Base-by-base conservation (phyloP, 129 eudicot genomes). In the Glebionis coronaria region DNA sequence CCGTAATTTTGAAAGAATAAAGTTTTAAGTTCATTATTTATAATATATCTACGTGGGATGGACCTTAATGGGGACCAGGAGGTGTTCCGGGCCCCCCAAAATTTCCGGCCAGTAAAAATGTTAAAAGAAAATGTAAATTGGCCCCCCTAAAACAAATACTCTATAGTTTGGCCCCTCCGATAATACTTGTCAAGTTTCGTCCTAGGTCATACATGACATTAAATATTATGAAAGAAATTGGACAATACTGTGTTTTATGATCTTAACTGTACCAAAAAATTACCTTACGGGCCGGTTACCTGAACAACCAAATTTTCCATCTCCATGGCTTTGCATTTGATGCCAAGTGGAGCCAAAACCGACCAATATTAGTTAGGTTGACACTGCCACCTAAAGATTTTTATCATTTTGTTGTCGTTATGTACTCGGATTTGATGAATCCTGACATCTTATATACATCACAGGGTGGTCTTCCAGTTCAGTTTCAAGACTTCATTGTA, bases 391-490 rank as follows among this genome's bases (percentile, higher is more conserved):
- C 16, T 45, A 10, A 44, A 15, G 9, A 40, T 25, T 63, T 63
- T 44, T 62, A 4, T 45, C 55, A 15, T 38, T 35, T 49, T 65
- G 21, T 38, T 42, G 12, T 56, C 21, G 53, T 46, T 45, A 44
- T 63, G 46, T 11, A 25, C 56, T 65, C 25, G 55, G 44, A 35
- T 31, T 25, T 29, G 0, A 28, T 61, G 51, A 4, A 47, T 29
- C 62, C 42, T 35, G 42, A 35, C 51, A 18, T 68, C 13, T 46
- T 3, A 21, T 46, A 58, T 59, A 65, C 38, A 3, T 27, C 63
- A 25, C 94, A 91, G 97, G 88, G 78, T 67, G 86, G 80, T 12
- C 87, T 83, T 69, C 98, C 98, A 2, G 53, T 88, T 54, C 96
- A 93, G 75, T 93, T 80, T 79, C 83, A 86, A 76, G 97, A 93